Percentiles rank a stretch among this genome's conserved stretches.
phyloP scores from a whole-genome alignment of 177 flowering plant species.

The Tripterygium wilfordii region DNA sequence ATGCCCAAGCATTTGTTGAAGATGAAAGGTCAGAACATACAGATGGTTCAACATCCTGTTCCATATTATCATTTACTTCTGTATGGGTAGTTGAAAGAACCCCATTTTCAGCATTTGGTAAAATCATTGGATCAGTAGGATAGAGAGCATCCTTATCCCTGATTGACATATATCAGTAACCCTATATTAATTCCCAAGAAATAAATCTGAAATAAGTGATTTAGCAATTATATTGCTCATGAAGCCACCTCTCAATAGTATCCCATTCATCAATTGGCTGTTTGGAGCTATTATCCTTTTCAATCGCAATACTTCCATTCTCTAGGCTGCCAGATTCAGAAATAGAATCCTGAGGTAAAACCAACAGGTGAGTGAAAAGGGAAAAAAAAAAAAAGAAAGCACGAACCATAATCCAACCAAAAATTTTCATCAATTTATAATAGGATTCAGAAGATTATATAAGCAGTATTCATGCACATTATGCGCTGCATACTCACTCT shows the following conservation, averaged over 20 bases:
- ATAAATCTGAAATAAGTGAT: background rate
- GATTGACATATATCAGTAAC: slow-evolving; percentile 13
- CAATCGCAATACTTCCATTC: slow-evolving; percentile 30
- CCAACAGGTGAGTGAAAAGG: background rate
- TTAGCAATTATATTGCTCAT: background rate
- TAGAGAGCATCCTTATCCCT: slow-evolving; percentile 36
- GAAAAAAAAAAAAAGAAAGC: background rate
- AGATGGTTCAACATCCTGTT: slow-evolving; percentile 21
- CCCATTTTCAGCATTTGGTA: slow-evolving; percentile 27
- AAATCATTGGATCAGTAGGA: slow-evolving; percentile 25
- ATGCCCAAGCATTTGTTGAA: slow-evolving; percentile 25
- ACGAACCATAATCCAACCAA: no score
- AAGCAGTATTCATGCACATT: no score
- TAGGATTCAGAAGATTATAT: no score
- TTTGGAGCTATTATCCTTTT: slow-evolving; percentile 21
- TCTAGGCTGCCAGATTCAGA: slow-evolving; percentile 41
- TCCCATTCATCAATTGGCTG: slow-evolving; percentile 18
- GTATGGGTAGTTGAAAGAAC: slow-evolving; percentile 14
- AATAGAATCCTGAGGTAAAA: slow-evolving; percentile 44
- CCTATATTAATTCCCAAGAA: background rate
- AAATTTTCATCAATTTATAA: no score
- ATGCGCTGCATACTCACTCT: no score
- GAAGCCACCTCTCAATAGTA: slow-evolving; percentile 45
- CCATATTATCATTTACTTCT: slow-evolving; percentile 28
- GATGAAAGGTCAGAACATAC: slow-evolving; percentile 23